Percentiles rank a stretch among this genome's conserved stretches.
Evolutionary conservation across 768 basidiomycete species (phyloP).

Genomic region (Kwoniella newhampshirensis): DNA sequence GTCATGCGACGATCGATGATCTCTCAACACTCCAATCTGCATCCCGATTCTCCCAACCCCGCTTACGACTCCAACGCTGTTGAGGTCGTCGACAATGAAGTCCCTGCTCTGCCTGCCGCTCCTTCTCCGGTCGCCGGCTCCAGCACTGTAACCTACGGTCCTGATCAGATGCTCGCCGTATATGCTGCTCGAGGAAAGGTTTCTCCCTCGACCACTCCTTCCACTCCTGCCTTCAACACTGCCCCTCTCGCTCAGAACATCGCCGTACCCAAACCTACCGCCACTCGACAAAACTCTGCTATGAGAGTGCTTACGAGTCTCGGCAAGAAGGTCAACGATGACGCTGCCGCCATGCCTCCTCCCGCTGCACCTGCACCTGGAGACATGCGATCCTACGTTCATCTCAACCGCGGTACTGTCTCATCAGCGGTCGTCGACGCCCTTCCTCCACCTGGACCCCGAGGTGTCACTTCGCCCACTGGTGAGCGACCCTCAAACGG

Average conservation of each 20-base stretch:
- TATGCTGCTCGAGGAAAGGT: conserved; percentile 50
- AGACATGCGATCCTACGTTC: conserved; percentile 36
- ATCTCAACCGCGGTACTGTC: conserved; percentile 39
- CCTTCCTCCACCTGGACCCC: conserved; percentile 32
- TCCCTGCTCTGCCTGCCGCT: conserved; percentile 8
- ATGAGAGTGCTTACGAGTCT: conserved; percentile 27
- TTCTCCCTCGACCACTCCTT: conserved; percentile 8
- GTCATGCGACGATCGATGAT: conserved; percentile 47
- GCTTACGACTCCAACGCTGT: conserved; percentile 27
- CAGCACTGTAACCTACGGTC: conserved; percentile 38
- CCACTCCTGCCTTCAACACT: conserved; percentile 13
- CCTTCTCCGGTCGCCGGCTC: conserved; percentile 20
- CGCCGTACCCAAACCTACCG: conserved; percentile 17
- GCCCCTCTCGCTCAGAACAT: conserved; percentile 2
- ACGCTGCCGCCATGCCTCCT: conserved; percentile 11
- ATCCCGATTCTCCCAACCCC: conserved; percentile 26
- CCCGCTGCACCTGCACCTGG: conserved; percentile 28
- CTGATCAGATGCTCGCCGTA: conserved; percentile 52
- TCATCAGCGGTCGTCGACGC: conserved; percentile 27
- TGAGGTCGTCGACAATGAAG: conserved; percentile 31
- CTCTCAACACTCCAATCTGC: conserved; percentile 41
- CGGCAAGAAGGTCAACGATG: conserved; percentile 19
- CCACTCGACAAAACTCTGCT: conserved; percentile 17
- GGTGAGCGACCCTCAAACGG: conserved; percentile 13
- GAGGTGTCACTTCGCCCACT: conserved; percentile 17